Evolutionary conservation across 2,329 filamentous ascomycete genomes (phyloP).

Genomic region (Aspergillus flavus): DNA sequence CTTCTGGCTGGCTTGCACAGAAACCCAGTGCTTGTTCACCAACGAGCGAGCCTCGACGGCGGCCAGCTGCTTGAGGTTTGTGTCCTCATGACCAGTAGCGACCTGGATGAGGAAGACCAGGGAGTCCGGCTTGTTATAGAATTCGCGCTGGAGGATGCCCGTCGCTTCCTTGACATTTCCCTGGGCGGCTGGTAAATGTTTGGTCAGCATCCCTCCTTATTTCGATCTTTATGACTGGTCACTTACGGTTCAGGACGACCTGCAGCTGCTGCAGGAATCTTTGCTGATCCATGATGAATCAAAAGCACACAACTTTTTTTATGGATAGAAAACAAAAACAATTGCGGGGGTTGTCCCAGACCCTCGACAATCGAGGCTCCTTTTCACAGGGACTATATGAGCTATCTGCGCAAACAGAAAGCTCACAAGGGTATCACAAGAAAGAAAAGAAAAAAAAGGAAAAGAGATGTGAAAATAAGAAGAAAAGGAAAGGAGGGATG

Average conservation of each 20-base stretch:
- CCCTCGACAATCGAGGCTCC: conserved; percentile 19
- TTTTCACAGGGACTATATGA: conserved; percentile 25
- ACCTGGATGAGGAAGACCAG: conserved; percentile 87
- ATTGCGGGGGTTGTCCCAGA: conserved; percentile 20
- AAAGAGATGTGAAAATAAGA: conserved; percentile 23
- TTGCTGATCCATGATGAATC: conserved; percentile 70
- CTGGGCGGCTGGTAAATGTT: conserved; percentile 70
- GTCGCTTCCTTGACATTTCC: conserved; percentile 88
- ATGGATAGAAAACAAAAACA: conserved; percentile 11
- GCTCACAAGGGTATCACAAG: conserved; percentile 37
- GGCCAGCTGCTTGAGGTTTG: conserved; percentile 81
- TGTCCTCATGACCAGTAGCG: conserved; percentile 72
- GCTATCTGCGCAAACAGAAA: conserved; percentile 36
- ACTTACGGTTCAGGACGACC: conserved; percentile 83
- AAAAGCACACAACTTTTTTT: conserved; percentile 5
- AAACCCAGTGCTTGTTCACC: conserved; percentile 82
- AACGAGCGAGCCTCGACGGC: conserved; percentile 86
- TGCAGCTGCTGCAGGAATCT: conserved; percentile 85
- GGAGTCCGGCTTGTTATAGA: conserved; percentile 82
- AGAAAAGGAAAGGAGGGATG: conserved; percentile 22
- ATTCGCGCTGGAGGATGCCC: conserved; percentile 86
- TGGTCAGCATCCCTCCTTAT: conserved; percentile 20
- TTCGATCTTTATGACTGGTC: background rate
- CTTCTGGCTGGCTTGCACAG: conserved; percentile 74
- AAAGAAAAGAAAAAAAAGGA: conserved; percentile 24